phyloP scores from a whole-genome alignment of 108 stramenopile genomes.

The Cylindrotheca fusiformis region DNA sequence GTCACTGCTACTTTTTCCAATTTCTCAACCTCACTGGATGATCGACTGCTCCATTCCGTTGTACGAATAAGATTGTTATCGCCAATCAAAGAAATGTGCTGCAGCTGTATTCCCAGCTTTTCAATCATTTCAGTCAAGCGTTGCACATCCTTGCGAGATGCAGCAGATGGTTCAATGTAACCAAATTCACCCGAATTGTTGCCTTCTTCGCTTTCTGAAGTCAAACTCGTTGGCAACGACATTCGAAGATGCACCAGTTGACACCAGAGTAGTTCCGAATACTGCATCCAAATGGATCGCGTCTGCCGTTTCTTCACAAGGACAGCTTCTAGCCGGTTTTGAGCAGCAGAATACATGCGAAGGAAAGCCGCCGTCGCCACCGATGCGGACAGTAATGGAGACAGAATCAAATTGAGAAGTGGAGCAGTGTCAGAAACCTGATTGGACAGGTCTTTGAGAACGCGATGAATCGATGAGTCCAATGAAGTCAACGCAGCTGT shows the following conservation, averaged over 20 bases:
- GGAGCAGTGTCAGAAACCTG: neutral
- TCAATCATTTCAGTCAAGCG: conserved; percentile 7
- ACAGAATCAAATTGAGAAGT: conserved; percentile 6
- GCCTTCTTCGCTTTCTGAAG: conserved; percentile 1
- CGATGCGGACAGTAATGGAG: conserved; percentile 15
- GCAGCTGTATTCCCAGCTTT: conserved; percentile 10
- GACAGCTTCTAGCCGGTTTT: conserved; percentile 10
- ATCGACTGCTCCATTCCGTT: neutral
- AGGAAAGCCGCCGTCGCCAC: conserved; percentile 12
- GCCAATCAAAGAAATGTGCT: conserved; percentile 16
- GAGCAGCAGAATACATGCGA: conserved; percentile 15
- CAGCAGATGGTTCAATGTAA: conserved; percentile 3
- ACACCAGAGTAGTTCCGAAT: conserved; percentile 34
- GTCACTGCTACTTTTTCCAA: neutral
- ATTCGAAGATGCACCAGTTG: conserved; percentile 33
- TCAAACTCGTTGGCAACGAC: conserved; percentile 11
- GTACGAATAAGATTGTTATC: conserved; percentile 15
- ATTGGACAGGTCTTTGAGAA: conserved; percentile 17
- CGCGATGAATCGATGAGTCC: conserved; percentile 6
- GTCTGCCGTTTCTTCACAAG: neutral
- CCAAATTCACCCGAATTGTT: neutral
- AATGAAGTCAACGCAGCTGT: conserved; percentile 12
- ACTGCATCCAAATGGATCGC: neutral
- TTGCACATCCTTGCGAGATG: conserved; percentile 1
- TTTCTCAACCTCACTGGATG: neutral